Conservation (phyloP, 768 basidiomycete genomes). For the Leccinum pellstonianum region DNA sequence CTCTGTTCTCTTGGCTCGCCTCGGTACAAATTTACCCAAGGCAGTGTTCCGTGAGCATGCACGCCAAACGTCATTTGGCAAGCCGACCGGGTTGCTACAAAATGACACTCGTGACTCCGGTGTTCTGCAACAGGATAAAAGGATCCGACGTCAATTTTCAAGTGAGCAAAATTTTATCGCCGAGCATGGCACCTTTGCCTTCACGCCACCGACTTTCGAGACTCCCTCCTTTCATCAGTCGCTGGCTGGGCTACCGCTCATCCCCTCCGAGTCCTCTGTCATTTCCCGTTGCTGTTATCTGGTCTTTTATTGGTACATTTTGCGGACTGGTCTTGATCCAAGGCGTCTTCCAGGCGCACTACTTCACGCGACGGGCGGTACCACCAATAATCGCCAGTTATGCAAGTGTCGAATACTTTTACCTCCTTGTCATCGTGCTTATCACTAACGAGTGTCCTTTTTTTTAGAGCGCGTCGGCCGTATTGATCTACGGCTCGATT, state of each 20-base stretch:
- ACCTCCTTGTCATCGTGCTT: not conserved
- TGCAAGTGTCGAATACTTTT: conserved; percentile 15
- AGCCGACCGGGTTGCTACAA: not conserved
- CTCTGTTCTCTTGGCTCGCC: not conserved
- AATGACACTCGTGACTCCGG: not conserved
- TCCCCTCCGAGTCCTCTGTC: conserved; percentile 9
- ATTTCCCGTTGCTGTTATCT: conserved; percentile 19
- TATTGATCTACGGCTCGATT: conserved; percentile 53
- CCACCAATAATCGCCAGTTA: conserved; percentile 18
- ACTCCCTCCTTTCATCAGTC: conserved; percentile 5
- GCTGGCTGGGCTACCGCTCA: conserved; percentile 15
- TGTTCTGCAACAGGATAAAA: not conserved
- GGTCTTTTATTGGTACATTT: conserved; percentile 55
- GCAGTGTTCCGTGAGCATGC: not conserved
- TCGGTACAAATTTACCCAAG: not conserved
- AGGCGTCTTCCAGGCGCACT: conserved; percentile 47
- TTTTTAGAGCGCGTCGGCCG: conserved; percentile 52
- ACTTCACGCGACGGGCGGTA: conserved; percentile 45
- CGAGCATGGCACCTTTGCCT: not conserved
- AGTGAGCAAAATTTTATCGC: not conserved
- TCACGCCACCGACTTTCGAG: not conserved
- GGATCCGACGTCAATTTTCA: not conserved
- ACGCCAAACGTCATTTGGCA: not conserved
- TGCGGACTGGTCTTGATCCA: conserved; percentile 49
- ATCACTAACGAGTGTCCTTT: not conserved